Evolutionary conservation across 345 rosid species (phyloP), one percentile per base, ranked within the genome.

Genomic region (Lepidium sativum): DNA sequence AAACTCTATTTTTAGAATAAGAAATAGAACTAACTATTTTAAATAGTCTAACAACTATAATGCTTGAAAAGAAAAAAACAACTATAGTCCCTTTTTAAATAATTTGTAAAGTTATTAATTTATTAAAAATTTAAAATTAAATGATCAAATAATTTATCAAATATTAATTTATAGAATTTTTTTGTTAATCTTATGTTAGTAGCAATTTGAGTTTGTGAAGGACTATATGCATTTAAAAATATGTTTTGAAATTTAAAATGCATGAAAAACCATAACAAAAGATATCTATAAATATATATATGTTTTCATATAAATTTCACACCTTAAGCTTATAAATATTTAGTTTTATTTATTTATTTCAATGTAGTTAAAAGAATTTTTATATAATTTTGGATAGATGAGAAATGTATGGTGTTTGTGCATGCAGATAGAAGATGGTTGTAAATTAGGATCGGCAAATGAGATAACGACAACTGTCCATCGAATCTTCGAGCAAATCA

Each of bases 361-460:
- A 3, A 16, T 0, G 5, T 17, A 37, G 27, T 54, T 62, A 23
- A 23, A 23, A 33, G 6, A 34, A 13, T 2, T 44, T 9, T 31
- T 59, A 12, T 42, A 9, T 6, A 41, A 51, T 8, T 31, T 33
- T 23, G 37, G 37, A 35, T 25, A 54, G 57, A 67, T 11, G 65
- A 39, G 15, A 58, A 47, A 33, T 55, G 35, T 11, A 59, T 39
- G 65, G 45, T 63, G 42, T 18, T 18, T 29, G 50, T 37, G 65
- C 45, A 29, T 75, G 70, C 82, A 88, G 96, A 81, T 80, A 33
- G 96, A 84, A 77, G 88, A 88, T 12, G 86, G 75, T 0, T 88
- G 92, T 71, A 67, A 76, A 66, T 55, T 88, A 40, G 74, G 77
- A 69, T 77, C 92, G 52, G 85, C 84, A 1, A 84, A 81, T 54